Evolutionary conservation across 2,329 filamentous ascomycete species (phyloP).

Genomic region (Fusarium annulatum): DNA sequence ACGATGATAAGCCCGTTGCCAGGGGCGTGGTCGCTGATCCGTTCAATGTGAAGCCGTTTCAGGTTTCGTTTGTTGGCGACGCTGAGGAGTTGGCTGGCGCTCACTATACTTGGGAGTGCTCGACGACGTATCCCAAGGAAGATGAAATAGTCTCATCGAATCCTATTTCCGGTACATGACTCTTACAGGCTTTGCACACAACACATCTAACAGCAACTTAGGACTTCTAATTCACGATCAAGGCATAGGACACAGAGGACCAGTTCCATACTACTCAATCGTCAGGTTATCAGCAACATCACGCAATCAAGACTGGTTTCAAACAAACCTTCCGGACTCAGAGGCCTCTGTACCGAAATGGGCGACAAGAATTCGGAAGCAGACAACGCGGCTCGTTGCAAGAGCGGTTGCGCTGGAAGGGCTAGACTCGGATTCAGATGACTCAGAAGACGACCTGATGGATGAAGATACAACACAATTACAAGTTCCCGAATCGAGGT

Average conservation of each 20-base stretch:
- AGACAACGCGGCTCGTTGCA: constrained; percentile 57
- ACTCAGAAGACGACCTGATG: constrained; percentile 46
- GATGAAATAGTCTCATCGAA: constrained; percentile 49
- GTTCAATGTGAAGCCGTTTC: constrained; percentile 61
- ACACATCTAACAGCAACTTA: constrained; percentile 39
- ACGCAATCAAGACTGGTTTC: constrained; percentile 63
- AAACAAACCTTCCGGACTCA: constrained; percentile 57
- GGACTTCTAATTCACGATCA: constrained; percentile 59
- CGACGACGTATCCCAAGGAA: constrained; percentile 57
- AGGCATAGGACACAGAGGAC: constrained; percentile 33
- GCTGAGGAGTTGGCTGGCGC: constrained; percentile 36
- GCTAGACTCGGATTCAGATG: constrained; percentile 49
- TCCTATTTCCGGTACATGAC: constrained; percentile 32
- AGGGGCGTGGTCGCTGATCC: constrained; percentile 67
- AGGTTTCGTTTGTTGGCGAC: constrained; percentile 55
- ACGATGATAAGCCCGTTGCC: constrained; percentile 53
- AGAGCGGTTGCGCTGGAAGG: constrained; percentile 57
- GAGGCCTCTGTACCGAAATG: constrained; percentile 54
- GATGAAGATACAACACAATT: constrained; percentile 51
- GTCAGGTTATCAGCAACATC: constrained; percentile 64
- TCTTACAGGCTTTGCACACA: background rate
- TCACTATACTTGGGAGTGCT: constrained; percentile 59
- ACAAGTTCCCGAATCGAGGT: constrained; percentile 61
- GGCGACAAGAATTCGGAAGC: constrained; percentile 59
- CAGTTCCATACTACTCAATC: constrained; percentile 61